A percentile compares a stretch with the other conserved stretches of the same genome.
Conservation (phyloP, 2,329 filamentous ascomycete species). For the Phialophora expanda region DNA sequence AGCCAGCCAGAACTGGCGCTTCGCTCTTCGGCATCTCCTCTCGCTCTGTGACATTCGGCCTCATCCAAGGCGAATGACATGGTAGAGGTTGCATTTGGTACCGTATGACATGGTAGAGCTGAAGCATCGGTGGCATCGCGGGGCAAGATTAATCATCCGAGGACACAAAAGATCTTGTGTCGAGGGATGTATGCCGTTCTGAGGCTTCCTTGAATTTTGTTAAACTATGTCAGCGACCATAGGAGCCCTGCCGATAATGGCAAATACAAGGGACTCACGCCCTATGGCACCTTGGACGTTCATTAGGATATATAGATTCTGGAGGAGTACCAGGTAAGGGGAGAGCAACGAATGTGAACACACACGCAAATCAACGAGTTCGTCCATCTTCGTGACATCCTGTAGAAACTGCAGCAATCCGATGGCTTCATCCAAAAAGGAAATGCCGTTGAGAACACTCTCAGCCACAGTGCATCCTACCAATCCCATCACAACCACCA, state of each 20-base stretch:
- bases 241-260: background rate
- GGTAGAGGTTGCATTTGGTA: background rate
- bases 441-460: constrained; percentile 2
- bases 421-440: constrained; percentile 9
- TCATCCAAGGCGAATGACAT: background rate
- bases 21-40: background rate
- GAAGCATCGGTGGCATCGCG: background rate
- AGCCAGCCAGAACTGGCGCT: background rate
- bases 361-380: background rate
- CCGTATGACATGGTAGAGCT: constrained; percentile 10
- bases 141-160: constrained; percentile 10
- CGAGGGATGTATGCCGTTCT: background rate
- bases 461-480: constrained; percentile 25
- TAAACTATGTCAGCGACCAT: background rate
- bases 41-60: background rate
- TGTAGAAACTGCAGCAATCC: background rate
- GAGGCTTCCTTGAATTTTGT: background rate
- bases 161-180: background rate
- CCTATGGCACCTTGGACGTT: background rate
- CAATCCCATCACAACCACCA: constrained; percentile 21
- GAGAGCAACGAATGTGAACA: background rate
- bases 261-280: background rate
- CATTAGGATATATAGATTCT: background rate
- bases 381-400: background rate
- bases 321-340: too few relatives aligned